Percentiles rank a stretch among this genome's conserved stretches.
Evolutionary conservation across 495 filamentous ascomycete genomes (phyloP).

Genomic region (Cladorrhinum samala): DNA sequence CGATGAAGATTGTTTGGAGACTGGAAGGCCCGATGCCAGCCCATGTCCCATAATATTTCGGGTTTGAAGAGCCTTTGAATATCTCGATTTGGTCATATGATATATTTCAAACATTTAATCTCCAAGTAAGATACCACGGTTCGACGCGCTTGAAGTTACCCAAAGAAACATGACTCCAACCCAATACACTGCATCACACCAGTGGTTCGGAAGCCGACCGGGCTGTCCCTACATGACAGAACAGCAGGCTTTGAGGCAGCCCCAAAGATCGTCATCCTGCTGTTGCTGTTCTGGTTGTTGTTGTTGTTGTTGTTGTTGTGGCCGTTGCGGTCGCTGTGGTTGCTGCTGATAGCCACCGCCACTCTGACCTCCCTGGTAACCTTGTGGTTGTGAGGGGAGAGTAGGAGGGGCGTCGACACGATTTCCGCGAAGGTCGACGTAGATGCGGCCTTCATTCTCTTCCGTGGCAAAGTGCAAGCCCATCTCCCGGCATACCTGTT

Average conservation of each 20-base stretch:
- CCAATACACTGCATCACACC: neutral
- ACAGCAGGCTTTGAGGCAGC: slow-evolving; percentile 65
- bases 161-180: no score
- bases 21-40: no score
- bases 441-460: slow-evolving; percentile 81
- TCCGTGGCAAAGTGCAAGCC: slow-evolving; percentile 78
- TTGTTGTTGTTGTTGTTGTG: slow-evolving; percentile 29
- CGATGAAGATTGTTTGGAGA: no score
- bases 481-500: slow-evolving; percentile 73
- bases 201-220: neutral
- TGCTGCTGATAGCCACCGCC: slow-evolving; percentile 14
- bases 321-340: slow-evolving; percentile 27
- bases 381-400: slow-evolving; percentile 37
- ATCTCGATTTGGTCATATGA: no score
- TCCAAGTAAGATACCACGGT: no score
- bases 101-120: no score
- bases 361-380: slow-evolving; percentile 31
- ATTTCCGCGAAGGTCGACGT: slow-evolving; percentile 40
- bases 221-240: slow-evolving; percentile 64
- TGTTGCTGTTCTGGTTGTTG: slow-evolving; percentile 34
- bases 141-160: no score
- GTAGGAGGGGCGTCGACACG: slow-evolving; percentile 41
- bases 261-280: slow-evolving; percentile 53
- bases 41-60: no score
- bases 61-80: no score